A percentile compares a stretch with the other conserved stretches of the same genome.
phyloP scores from a whole-genome alignment of 257 asterid genomes.

The Sherardia arvensis region DNA sequence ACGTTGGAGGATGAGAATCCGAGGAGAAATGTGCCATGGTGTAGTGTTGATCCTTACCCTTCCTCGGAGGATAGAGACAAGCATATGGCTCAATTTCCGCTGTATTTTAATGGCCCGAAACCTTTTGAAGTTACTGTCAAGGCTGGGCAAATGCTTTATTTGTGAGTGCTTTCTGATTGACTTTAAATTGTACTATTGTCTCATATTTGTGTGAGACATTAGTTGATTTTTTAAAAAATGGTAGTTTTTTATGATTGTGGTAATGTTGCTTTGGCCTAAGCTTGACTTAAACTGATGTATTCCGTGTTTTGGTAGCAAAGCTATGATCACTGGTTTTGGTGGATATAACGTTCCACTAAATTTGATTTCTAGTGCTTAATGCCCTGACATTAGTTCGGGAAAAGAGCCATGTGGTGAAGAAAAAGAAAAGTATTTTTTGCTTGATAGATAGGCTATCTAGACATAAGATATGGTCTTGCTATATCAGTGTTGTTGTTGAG shows the following conservation, averaged over 20 bases:
- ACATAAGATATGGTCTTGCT: not conserved
- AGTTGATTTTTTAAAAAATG: not conserved
- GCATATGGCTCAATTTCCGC: slow-evolving; percentile 52
- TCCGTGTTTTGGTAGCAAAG: not conserved
- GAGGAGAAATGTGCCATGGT: slow-evolving; percentile 60
- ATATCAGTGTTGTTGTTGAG: not conserved
- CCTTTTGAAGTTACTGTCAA: slow-evolving; percentile 82
- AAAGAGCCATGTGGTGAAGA: not conserved
- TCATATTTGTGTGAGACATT: not conserved
- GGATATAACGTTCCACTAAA: not conserved
- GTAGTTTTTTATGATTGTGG: not conserved
- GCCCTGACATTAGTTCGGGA: not conserved
- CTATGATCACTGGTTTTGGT: not conserved
- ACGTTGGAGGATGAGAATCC: slow-evolving; percentile 61
- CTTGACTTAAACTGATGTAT: not conserved
- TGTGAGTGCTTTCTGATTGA: slow-evolving; percentile 39
- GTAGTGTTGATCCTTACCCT: slow-evolving; percentile 84
- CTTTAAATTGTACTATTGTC: not conserved
- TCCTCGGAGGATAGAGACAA: slow-evolving; percentile 32
- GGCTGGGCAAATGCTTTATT: slow-evolving; percentile 82
- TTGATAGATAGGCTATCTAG: not conserved
- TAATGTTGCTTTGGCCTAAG: not conserved
- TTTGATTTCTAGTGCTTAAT: not conserved
- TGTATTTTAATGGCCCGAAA: slow-evolving; percentile 72
- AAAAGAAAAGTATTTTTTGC: not conserved